A percentile compares a stretch with the other conserved stretches of the same genome.
phyloP scores from a whole-genome alignment of 169 alveolate genomes.

The Plasmodium malariae region DNA sequence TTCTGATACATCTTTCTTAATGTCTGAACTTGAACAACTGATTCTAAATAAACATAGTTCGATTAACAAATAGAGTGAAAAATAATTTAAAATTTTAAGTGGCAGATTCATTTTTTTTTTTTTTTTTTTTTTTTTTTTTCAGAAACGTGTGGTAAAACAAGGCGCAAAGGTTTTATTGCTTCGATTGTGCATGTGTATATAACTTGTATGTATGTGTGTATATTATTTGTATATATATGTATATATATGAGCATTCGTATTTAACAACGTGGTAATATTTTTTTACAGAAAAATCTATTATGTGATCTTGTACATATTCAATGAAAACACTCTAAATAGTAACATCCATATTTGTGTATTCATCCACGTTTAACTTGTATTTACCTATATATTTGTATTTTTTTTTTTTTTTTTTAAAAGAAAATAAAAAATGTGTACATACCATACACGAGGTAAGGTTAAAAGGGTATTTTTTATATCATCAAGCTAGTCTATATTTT shows the following conservation, averaged over 20 bases:
- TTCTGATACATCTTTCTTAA: conserved; percentile 5
- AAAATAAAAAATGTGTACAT: conserved; percentile 25
- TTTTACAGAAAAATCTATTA: background rate
- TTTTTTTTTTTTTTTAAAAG: background rate
- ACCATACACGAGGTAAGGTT: background rate
- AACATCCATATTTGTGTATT: background rate
- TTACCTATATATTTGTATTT: background rate
- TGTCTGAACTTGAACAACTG: background rate
- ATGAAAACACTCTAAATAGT: background rate
- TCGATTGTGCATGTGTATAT: too few species aligned
- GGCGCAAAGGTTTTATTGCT: too few species aligned
- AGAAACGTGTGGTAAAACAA: background rate
- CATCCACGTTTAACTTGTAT: background rate
- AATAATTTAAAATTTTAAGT: conserved; percentile 30
- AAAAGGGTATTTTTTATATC: background rate
- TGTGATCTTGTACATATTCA: background rate
- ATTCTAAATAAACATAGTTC: conserved; percentile 23
- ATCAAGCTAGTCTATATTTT: background rate
- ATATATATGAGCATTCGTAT: background rate
- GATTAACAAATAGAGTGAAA: conserved; percentile 14
- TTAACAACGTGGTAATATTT: background rate
- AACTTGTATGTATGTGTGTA: background rate
- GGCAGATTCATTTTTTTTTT: conserved; percentile 45
- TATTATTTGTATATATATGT: background rate
- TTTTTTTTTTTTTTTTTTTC: conserved; percentile 8